These are phyloP conservation scores for Sarcodon aspratus DNA, from an alignment of 768 basidiomycete species.

Conservation along the genomic window DNA sequence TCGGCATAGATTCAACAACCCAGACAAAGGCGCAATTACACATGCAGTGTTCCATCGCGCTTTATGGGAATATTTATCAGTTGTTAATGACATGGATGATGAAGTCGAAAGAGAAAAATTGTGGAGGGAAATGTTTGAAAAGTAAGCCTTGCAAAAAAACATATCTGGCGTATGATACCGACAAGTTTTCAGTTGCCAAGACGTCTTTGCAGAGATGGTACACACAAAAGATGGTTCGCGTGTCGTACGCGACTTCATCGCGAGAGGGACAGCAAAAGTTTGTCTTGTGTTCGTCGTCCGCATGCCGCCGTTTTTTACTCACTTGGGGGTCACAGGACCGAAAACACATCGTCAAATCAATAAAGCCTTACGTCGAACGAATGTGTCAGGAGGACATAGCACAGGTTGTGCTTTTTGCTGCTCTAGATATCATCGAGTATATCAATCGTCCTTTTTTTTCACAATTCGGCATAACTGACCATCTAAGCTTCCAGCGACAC, in stretches of 20 bases:
- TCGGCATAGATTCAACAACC: conserved; percentile 67
- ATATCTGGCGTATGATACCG: neutral
- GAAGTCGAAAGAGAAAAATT: conserved; percentile 63
- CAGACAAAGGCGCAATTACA: conserved; percentile 81
- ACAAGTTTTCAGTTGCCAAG: conserved; percentile 48
- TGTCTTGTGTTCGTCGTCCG: neutral
- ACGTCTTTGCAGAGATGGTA: conserved; percentile 83
- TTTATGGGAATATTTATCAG: conserved; percentile 74
- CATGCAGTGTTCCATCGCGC: conserved; percentile 85
- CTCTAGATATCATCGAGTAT: conserved; percentile 83
- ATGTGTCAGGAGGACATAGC: conserved; percentile 88
- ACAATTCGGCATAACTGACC: neutral
- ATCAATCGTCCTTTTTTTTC: conserved; percentile 13
- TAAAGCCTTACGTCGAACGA: conserved; percentile 83
- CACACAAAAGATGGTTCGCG: conserved; percentile 90
- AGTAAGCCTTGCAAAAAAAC: conserved; percentile 25
- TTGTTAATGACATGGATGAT: conserved; percentile 43
- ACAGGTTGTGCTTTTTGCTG: conserved; percentile 81
- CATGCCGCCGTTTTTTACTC: neutral
- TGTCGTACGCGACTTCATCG: conserved; percentile 77
- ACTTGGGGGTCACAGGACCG: conserved; percentile 46
- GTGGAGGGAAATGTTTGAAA: conserved; percentile 73
- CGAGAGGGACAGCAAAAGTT: conserved; percentile 75
- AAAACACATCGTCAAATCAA: conserved; percentile 80
- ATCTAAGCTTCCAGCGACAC: conserved; percentile 52